Evolutionary conservation across 2,329 filamentous ascomycete genomes (phyloP), one percentile per base, ranked within the genome.

Genomic region (Ilyonectria robusta): DNA sequence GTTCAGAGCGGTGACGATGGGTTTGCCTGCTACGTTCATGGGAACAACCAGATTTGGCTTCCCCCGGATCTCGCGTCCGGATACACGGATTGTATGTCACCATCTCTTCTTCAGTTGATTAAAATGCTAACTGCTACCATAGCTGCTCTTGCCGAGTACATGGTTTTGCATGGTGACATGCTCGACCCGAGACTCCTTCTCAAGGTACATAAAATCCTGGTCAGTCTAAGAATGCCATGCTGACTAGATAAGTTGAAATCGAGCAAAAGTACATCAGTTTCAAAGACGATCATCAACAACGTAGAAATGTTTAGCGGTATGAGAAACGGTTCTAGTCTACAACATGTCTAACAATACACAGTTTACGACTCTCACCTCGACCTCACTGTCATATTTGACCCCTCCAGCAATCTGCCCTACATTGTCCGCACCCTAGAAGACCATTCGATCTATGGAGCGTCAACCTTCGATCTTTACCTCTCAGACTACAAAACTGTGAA

Each of bases 11-110:
- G 67, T 0, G 42, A 48, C 1, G 37, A 63, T 40, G 48, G 59
- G 1, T 70, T 53, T n/a, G 70, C 70, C 1, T 72, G 70, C 35
- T 72, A 46, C 10, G 51, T 72, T 0, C 53, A 57, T 0, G 67
- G 69, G 3, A 72, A 72, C 9, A 70, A 72, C 26, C 21, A 70
- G 31, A 67, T 72, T 9, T 65, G 55, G 40, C 47, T 70, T 0
- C 55, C 64, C 0, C 26, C 23, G 1, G 33, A 66, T 15, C 6
- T 51, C 1, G 53, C 69, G 15, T 61, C 64, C 10, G 67, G 69
- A 10, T 72, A 63, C 1, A 56, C 54, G 5, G 70, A 72, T 31
- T 1, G 70, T 72, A 11, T 8, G 35, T 17, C 0, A 0, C 1
- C 1, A 3, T 1, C 2, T 2, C 11, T 10, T 3, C 2, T 10